Evolutionary conservation across 139 green algal species (phyloP), one percentile per base, ranked within the genome.

Genomic region (Nannochloris sp.): DNA sequence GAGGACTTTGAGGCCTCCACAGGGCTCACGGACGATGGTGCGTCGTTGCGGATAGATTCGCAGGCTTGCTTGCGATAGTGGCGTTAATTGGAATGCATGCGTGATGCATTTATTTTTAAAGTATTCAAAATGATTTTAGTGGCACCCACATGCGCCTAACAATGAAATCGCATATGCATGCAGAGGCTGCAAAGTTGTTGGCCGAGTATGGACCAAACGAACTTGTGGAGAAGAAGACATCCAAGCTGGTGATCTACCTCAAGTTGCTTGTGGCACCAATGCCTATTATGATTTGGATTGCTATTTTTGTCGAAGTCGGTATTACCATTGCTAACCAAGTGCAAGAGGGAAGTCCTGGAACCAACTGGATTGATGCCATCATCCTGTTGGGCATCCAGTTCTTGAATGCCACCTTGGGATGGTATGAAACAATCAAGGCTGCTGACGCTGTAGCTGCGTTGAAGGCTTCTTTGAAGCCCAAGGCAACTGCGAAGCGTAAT

Each of bases 221-320:
- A 76, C 75, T 94, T 19, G 61, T 77, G 53, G 83, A 91, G 75
- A 94, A 94, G 79, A 57, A 44, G 21, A 74, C 60, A 9, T 57
- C 70, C 55, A 82, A 80, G 27, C 82, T 75, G 75, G 46, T 88
- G 6, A 76, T 81, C 27, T 89, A 80, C 55, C 46, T 85, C 4
- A 70, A 81, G 60, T 60, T 79, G 79, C 78, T 95, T 43, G 70
- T 69, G 18, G 71, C 77, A 50, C 87, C 87, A 25, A 95, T 95
- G 87, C 86, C 87, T 57, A 82, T 90, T 67, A 92, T 95, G 81
- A 94, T 95, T 55, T 95, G 87, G 87, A 69, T 90, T n/a, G 87
- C 87, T 19, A 81, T 90, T 61, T 75, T 89, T 60, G 75, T 94
- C 19, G 83, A 91, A 73, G 62, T 79, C 19, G 79, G 69, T 34